Evolutionary conservation across 176 grass and related monocot genomes (phyloP).

Genomic region (Zizania latifolia): DNA sequence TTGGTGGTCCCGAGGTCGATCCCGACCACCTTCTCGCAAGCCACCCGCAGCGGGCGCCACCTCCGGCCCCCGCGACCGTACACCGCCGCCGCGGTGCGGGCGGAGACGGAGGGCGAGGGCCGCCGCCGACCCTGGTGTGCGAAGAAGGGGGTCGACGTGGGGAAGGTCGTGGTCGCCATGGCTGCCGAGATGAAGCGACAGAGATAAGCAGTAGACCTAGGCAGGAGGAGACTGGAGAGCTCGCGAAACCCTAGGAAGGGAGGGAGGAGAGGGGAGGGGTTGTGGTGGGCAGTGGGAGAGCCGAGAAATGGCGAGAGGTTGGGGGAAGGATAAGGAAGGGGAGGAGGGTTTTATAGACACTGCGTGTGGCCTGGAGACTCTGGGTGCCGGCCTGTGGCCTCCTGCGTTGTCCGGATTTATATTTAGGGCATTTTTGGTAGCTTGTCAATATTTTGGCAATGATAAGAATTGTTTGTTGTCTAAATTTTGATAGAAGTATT

Average conservation of each 20-base stretch:
- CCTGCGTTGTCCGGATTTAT: no score
- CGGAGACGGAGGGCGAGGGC: neutral
- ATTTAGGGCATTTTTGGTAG: no score
- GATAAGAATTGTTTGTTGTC: no score
- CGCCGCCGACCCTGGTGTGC: constrained; percentile 2
- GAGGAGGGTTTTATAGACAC: constrained; percentile 24
- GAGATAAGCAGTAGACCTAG: neutral
- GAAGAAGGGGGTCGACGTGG: constrained; percentile 42
- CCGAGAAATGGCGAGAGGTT: constrained; percentile 33
- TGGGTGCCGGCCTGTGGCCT: constrained; percentile 10
- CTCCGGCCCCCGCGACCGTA: constrained; percentile 28
- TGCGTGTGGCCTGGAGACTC: constrained; percentile 2
- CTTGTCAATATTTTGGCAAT: no score
- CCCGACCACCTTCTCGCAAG: constrained; percentile 65
- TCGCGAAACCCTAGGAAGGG: constrained; percentile 28
- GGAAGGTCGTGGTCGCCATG: constrained; percentile 40
- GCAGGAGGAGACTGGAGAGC: neutral
- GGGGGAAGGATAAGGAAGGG: constrained; percentile 35
- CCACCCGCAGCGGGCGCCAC: constrained; percentile 49
- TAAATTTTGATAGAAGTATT: no score
- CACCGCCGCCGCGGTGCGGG: constrained; percentile 16
- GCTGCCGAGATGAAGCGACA: neutral
- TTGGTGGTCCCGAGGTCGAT: constrained; percentile 90
- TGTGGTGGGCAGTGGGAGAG: neutral
- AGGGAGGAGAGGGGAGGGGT: neutral